These are phyloP conservation scores for Ramaria sp. DNA, from an alignment of 768 basidiomycete genomes.

Conservation along the genomic window DNA sequence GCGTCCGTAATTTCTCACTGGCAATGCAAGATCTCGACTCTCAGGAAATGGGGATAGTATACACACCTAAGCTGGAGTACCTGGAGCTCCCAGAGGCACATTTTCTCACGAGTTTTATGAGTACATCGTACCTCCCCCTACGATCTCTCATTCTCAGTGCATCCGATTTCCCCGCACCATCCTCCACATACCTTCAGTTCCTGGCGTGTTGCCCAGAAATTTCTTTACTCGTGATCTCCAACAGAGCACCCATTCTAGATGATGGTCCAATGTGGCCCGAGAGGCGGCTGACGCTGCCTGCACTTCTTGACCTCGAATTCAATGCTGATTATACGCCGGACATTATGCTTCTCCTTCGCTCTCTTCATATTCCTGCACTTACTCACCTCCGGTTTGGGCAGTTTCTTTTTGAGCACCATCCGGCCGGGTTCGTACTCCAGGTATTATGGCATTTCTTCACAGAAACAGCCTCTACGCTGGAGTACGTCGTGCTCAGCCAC, in stretches of 20 bases:
- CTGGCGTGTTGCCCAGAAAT: neutral
- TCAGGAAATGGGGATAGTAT: neutral
- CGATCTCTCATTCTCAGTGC: neutral
- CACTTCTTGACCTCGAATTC: neutral
- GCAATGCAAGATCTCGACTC: neutral
- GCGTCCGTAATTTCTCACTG: too few species aligned
- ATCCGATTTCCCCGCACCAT: neutral
- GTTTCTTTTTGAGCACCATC: neutral
- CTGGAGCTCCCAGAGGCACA: neutral
- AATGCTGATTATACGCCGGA: neutral
- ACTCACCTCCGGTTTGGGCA: neutral
- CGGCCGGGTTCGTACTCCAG: neutral
- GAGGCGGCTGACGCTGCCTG: neutral
- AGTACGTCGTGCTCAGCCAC: neutral
- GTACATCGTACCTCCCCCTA: neutral
- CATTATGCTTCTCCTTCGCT: neutral
- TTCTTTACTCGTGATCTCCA: neutral
- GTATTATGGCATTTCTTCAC: neutral
- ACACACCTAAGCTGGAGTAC: neutral
- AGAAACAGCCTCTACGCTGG: neutral
- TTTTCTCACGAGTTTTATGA: neutral
- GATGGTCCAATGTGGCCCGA: neutral
- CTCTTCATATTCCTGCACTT: neutral
- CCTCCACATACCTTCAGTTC: neutral
- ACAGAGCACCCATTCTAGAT: neutral